Conservation (phyloP, 345 rosid genomes). For the Arabidopsis thaliana region TAIR10.1 NC_003076.8:5397501-5398000, state of each 20-base stretch:
- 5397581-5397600: slow-evolving; percentile 13
- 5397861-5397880: background rate
- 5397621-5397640: slow-evolving; percentile 20
- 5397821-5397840: background rate
- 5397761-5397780: too few species aligned
- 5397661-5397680: background rate
- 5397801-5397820: background rate
- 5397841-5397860: background rate
- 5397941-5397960: background rate
- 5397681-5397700: slow-evolving; percentile 10
- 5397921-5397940: background rate
- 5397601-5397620: slow-evolving; percentile 17
- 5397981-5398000: background rate
- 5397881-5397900: background rate
- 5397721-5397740: background rate
- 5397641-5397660: background rate
- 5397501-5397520: slow-evolving; percentile 33
- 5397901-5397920: background rate
- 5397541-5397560: slow-evolving; percentile 21
- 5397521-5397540: background rate
- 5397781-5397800: background rate
- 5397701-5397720: too few species aligned
- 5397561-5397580: slow-evolving; percentile 34
- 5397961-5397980: background rate
- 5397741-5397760: too few species aligned